Evolutionary conservation across 768 basidiomycete species (phyloP).

Genomic region (Termitomyces sp.): DNA sequence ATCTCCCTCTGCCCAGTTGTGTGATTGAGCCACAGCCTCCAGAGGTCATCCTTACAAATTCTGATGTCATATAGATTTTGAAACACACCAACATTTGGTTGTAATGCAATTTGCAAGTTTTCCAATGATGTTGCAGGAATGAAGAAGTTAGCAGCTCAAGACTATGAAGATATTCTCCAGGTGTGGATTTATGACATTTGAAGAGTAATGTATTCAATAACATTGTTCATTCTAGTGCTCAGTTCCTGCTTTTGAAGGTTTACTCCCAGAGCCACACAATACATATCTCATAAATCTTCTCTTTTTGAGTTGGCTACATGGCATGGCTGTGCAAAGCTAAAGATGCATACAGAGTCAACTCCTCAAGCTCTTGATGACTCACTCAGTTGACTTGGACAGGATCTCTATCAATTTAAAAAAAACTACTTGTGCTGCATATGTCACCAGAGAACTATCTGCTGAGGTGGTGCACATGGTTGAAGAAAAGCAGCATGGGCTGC

Average conservation of each 20-base stretch:
- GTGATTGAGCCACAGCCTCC: too few species aligned
- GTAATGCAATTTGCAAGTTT: not conserved
- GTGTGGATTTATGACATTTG: not conserved
- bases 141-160: not conserved
- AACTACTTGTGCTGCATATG: conserved; percentile 5
- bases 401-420: conserved; percentile 9
- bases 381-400: conserved; percentile 12
- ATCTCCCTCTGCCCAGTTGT: too few species aligned
- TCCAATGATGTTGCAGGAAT: not conserved
- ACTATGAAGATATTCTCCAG: not conserved
- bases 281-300: conserved; percentile 15
- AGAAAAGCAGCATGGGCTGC: not conserved
- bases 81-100: not conserved
- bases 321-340: conserved; percentile 25
- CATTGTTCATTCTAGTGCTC: not conserved
- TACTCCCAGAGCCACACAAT: conserved; percentile 17
- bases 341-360: conserved; percentile 18
- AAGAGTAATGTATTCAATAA: not conserved
- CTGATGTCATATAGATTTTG: not conserved
- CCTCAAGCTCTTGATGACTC: conserved; percentile 6
- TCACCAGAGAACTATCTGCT: conserved; percentile 9
- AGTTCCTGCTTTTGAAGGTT: conserved; percentile 1
- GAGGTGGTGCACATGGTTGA: conserved; percentile 7
- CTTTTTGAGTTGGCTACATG: conserved; percentile 18
- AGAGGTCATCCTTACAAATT: too few species aligned